A percentile compares a stretch with the other conserved stretches of the same genome.
Conservation (phyloP, 2,329 filamentous ascomycete genomes). For the Stagonosporopsis chrysanthemi region DNA sequence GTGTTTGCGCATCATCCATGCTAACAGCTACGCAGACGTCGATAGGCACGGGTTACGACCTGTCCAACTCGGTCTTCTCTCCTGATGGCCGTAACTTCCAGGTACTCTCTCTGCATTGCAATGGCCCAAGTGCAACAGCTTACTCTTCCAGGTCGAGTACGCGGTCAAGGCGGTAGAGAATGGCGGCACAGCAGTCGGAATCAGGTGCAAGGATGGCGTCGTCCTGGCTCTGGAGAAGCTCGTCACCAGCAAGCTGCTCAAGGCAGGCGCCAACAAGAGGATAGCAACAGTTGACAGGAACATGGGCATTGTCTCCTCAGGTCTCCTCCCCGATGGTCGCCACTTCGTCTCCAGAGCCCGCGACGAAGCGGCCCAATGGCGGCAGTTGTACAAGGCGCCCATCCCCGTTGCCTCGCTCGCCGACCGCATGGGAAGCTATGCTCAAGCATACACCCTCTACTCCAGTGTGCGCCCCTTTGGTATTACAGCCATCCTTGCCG, state of each 20-base stretch:
- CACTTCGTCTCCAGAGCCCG: constrained; percentile 95
- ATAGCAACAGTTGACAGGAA: constrained; percentile 95
- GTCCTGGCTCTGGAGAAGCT: constrained; percentile 97
- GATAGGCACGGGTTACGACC: constrained; percentile 99
- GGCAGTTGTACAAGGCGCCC: constrained; percentile 90
- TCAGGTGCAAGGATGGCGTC: constrained; percentile 95
- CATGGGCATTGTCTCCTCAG: constrained; percentile 90
- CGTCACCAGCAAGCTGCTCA: constrained; percentile 92
- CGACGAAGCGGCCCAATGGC: constrained; percentile 91
- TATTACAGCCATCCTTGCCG: constrained; percentile 91
- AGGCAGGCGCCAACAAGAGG: constrained; percentile 93
- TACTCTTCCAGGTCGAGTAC: constrained; percentile 74
- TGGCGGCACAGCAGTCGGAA: constrained; percentile 93
- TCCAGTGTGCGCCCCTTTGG: constrained; percentile 96
- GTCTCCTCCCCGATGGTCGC: constrained; percentile 91
- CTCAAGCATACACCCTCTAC: constrained; percentile 97
- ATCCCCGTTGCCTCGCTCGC: constrained; percentile 90
- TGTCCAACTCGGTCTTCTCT: constrained; percentile 99
- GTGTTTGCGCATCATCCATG: constrained; percentile 14
- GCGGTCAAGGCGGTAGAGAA: constrained; percentile 98
- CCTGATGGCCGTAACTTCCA: constrained; percentile 99
- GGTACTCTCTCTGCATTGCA: constrained; percentile 55
- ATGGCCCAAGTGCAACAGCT: constrained; percentile 3
- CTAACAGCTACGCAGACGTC: constrained; percentile 73
- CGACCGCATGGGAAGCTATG: constrained; percentile 91